phyloP scores from a whole-genome alignment of 2,329 filamentous ascomycete species.

The Magnaporthiopsis rhizophila region DNA sequence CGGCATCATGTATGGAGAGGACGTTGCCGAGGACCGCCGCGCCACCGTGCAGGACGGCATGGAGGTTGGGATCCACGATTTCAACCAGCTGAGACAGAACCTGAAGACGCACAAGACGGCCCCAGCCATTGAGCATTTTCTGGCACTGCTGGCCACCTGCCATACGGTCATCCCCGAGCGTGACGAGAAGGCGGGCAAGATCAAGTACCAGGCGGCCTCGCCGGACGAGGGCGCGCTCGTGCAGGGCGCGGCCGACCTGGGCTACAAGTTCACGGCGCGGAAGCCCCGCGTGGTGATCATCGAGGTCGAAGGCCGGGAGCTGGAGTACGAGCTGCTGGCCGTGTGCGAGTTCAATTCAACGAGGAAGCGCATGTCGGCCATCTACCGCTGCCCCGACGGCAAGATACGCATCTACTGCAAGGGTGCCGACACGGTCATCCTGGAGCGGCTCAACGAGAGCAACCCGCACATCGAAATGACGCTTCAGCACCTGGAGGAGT shows the following conservation, averaged over 20 bases:
- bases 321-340: constrained; percentile 83
- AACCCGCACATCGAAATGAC: constrained; percentile 88
- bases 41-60: constrained; percentile 70
- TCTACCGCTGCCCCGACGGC: constrained; percentile 92
- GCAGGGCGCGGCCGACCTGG: constrained; percentile 75
- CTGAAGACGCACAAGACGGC: constrained; percentile 46
- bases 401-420: constrained; percentile 93
- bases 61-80: constrained; percentile 77
- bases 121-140: constrained; percentile 64
- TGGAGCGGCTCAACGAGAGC: constrained; percentile 77
- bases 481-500: constrained; percentile 92
- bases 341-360: constrained; percentile 99
- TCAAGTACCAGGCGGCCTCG: constrained; percentile 97
- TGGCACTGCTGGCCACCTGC: constrained; percentile 79
- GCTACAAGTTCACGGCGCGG: constrained; percentile 84
- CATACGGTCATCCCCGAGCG: constrained; percentile 96
- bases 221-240: constrained; percentile 97
- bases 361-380: constrained; percentile 94
- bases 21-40: constrained; percentile 82
- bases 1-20: constrained; percentile 88
- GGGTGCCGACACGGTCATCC: constrained; percentile 93
- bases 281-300: constrained; percentile 87
- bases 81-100: constrained; percentile 66
- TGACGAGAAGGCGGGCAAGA: constrained; percentile 65
- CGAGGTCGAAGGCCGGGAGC: constrained; percentile 60